Evolutionary conservation across 164 flowering plant species (phyloP).

Genomic region (Annona squamosa): DNA sequence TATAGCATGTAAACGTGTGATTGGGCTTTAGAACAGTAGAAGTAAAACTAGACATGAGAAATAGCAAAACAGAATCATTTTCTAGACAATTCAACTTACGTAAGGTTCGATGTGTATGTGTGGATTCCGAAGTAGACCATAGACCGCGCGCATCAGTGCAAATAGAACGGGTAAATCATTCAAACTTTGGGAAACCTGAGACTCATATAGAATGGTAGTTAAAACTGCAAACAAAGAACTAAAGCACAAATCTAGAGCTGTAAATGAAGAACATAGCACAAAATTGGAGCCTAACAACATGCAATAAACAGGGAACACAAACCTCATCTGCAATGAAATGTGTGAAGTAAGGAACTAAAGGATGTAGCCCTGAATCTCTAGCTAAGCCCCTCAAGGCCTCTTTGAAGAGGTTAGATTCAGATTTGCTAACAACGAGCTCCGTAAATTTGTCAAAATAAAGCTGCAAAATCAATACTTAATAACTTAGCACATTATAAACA

Average conservation of each 20-base stretch:
- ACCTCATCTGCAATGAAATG: slow-evolving; percentile 91
- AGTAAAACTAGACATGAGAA: too few species aligned
- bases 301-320: slow-evolving; percentile 1
- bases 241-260: not conserved
- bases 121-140: slow-evolving; percentile 86
- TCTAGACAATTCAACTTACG: slow-evolving; percentile 46
- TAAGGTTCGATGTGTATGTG: slow-evolving; percentile 94
- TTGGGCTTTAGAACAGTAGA: not conserved
- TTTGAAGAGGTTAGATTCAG: slow-evolving; percentile 67
- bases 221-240: not conserved
- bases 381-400: slow-evolving; percentile 77
- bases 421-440: slow-evolving; percentile 58
- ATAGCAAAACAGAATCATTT: not conserved
- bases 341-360: slow-evolving; percentile 91
- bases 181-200: slow-evolving; percentile 70
- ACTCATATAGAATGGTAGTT: slow-evolving; percentile 2
- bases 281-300: not conserved
- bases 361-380: slow-evolving; percentile 94
- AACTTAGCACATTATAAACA: too few species aligned
- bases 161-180: slow-evolving; percentile 49
- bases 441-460: slow-evolving; percentile 85
- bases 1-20: not conserved
- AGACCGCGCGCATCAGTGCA: slow-evolving; percentile 84
- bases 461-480: slow-evolving; percentile 38
- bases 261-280: not conserved